Evolutionary conservation across 148 eudicot species (phyloP).

Genomic region (Rhododendron henanense): DNA sequence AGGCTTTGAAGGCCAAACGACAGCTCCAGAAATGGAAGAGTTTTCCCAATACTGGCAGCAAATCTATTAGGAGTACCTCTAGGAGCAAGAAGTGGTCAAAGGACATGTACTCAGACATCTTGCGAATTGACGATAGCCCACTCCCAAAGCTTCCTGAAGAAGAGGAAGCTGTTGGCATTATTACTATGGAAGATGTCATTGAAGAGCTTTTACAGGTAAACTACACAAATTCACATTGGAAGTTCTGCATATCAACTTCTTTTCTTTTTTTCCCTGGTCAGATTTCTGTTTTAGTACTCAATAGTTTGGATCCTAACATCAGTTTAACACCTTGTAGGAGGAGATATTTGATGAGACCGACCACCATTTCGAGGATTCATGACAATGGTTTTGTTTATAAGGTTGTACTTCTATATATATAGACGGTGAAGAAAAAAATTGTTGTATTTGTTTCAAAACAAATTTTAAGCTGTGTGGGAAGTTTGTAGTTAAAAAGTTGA

Average conservation of each 20-base stretch:
- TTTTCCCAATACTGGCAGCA: conserved; percentile 55
- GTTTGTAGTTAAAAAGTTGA: background rate
- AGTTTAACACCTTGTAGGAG: conserved; percentile 45
- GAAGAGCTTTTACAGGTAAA: conserved; percentile 90
- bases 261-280: background rate
- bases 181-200: conserved; percentile 93
- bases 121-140: conserved; percentile 62
- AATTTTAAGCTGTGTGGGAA: background rate
- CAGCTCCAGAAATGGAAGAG: conserved; percentile 75
- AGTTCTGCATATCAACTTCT: background rate
- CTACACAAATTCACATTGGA: background rate
- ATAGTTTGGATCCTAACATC: background rate
- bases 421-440: conserved; percentile 8
- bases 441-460: background rate
- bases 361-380: conserved; percentile 68
- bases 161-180: conserved; percentile 85
- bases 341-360: conserved; percentile 98
- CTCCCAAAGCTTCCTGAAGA: conserved; percentile 69
- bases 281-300: background rate
- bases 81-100: conserved; percentile 72
- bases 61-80: conserved; percentile 37
- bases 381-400: conserved; percentile 18
- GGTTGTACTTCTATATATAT: background rate
- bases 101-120: conserved; percentile 69
- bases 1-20: conserved; percentile 40